Conservation (phyloP, 108 stramenopile genomes). For the Nitzschia sp. region DNA sequence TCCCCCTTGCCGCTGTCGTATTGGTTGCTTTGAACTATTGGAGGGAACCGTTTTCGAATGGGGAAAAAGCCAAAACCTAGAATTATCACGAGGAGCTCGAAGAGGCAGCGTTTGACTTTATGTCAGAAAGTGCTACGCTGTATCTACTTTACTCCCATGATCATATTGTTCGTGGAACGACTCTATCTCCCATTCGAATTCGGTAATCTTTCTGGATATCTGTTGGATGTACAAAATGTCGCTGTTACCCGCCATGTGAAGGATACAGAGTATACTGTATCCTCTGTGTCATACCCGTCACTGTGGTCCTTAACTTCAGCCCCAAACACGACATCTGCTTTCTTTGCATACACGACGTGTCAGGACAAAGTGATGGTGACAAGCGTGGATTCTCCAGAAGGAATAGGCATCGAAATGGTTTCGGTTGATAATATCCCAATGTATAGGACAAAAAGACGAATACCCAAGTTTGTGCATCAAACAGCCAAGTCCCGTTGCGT, state of each 20-base stretch:
- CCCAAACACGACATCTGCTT: neutral
- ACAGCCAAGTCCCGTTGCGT: conserved; percentile 46
- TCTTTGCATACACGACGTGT: conserved; percentile 12
- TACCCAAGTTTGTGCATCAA: conserved; percentile 46
- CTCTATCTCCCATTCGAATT: conserved; percentile 11
- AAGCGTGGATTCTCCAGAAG: neutral
- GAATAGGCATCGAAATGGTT: too few relatives aligned
- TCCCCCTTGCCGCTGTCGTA: too few relatives aligned
- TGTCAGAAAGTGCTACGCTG: conserved; percentile 7
- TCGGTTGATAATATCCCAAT: neutral
- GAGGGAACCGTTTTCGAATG: too few relatives aligned
- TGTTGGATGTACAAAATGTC: conserved; percentile 15
- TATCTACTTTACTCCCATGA: conserved; percentile 11
- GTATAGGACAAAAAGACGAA: conserved; percentile 10
- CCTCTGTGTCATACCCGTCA: neutral
- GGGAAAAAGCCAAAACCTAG: neutral
- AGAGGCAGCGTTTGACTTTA: neutral
- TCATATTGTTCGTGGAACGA: conserved; percentile 4
- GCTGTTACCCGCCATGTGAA: conserved; percentile 6
- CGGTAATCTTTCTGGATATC: conserved; percentile 15
- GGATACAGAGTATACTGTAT: neutral
- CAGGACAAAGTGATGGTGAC: conserved; percentile 3
- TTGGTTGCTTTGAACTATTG: too few relatives aligned
- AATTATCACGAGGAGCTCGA: neutral
- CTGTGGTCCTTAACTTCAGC: neutral